Evolutionary conservation across 2,329 filamentous ascomycete genomes (phyloP).

Genomic region (Grosmannia huntii): DNA sequence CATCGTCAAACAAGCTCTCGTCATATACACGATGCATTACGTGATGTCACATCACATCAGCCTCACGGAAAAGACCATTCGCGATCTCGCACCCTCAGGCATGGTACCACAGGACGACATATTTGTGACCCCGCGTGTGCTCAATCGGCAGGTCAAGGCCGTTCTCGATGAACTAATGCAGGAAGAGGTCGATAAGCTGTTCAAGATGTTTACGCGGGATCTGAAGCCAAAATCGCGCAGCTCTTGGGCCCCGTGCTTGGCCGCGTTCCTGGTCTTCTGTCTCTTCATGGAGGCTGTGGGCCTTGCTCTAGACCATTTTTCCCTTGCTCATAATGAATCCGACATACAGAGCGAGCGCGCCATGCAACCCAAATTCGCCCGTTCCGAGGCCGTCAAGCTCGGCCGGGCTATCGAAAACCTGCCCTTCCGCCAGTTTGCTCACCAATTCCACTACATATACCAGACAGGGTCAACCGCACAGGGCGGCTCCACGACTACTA

Average conservation of each 20-base stretch:
- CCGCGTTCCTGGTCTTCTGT: slow-evolving; percentile 42
- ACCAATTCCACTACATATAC: slow-evolving; percentile 47
- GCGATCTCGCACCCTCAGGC: slow-evolving; percentile 26
- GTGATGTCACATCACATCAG: slow-evolving; percentile 42
- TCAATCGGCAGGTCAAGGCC: slow-evolving; percentile 43
- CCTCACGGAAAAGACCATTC: slow-evolving; percentile 31
- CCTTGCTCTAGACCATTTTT: slow-evolving; percentile 37
- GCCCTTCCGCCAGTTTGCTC: slow-evolving; percentile 47
- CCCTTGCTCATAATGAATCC: slow-evolving; percentile 38
- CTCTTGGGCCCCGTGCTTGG: slow-evolving; percentile 45
- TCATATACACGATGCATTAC: slow-evolving; percentile 45
- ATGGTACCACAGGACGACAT: slow-evolving; percentile 30
- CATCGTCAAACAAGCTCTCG: slow-evolving; percentile 40
- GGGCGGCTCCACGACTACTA: slow-evolving; percentile 11
- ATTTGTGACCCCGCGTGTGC: slow-evolving; percentile 38
- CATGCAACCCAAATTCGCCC: slow-evolving; percentile 13
- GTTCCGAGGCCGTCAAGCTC: slow-evolving; percentile 30
- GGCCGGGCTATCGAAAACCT: slow-evolving; percentile 42
- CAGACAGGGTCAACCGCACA: slow-evolving; percentile 41
- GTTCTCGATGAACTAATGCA: slow-evolving; percentile 42
- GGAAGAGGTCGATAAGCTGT: slow-evolving; percentile 37
- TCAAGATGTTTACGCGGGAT: slow-evolving; percentile 37
- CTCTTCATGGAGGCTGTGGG: slow-evolving; percentile 47
- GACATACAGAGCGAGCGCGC: slow-evolving; percentile 25
- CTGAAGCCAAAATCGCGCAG: slow-evolving; percentile 40